Conservation (phyloP, 2,329 filamentous ascomycete genomes). For the Diaporthe eres region DNA sequence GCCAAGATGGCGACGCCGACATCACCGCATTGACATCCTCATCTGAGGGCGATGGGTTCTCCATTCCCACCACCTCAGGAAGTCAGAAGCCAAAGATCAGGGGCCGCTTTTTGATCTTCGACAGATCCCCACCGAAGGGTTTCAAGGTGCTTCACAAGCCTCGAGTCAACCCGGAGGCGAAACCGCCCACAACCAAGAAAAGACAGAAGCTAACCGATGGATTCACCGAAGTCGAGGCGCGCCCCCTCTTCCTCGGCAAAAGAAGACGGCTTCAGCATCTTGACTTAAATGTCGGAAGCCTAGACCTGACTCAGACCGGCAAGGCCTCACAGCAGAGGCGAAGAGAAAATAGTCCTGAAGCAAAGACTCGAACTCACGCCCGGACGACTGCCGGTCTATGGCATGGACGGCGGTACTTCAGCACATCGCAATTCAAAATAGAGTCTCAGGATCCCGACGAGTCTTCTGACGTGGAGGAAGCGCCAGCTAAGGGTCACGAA, state of each 20-base stretch:
- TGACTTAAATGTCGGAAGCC: conserved; percentile 37
- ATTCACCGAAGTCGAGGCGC: conserved; percentile 37
- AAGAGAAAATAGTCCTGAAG: neutral
- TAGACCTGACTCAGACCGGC: conserved; percentile 45
- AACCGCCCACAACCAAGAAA: neutral
- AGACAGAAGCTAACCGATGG: conserved; percentile 31
- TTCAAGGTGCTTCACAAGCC: conserved; percentile 45
- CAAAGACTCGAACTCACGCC: conserved; percentile 36
- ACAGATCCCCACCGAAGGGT: conserved; percentile 42
- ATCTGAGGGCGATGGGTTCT: neutral
- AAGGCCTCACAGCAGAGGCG: conserved; percentile 28
- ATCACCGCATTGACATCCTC: neutral
- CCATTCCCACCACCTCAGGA: neutral
- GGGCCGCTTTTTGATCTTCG: conserved; percentile 43
- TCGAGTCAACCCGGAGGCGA: neutral
- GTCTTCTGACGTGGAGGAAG: neutral
- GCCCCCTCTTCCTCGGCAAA: conserved; percentile 2
- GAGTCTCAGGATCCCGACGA: conserved; percentile 27
- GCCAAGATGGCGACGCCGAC: neutral
- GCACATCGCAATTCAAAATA: conserved; percentile 19
- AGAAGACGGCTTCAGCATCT: conserved; percentile 30
- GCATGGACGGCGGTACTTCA: conserved; percentile 26
- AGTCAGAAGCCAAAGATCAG: conserved; percentile 12
- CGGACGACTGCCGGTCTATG: neutral
- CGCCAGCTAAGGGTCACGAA: neutral